These are phyloP conservation scores for Epichloe uncinata DNA, from an alignment of 2,329 filamentous ascomycete genomes.

Conservation along the genomic window DNA sequence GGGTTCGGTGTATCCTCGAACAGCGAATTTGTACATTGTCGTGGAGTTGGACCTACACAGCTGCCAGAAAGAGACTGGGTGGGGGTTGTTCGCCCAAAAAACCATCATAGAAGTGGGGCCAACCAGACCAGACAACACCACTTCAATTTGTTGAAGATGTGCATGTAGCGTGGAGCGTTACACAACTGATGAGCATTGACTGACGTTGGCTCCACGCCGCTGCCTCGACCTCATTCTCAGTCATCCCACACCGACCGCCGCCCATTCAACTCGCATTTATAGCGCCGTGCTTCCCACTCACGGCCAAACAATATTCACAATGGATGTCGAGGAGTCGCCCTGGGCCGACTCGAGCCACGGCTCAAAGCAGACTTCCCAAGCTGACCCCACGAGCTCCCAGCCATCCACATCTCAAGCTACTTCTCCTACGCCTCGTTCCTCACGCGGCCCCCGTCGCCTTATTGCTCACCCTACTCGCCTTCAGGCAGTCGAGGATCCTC, in stretches of 20 bases:
- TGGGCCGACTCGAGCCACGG: slow-evolving; percentile 35
- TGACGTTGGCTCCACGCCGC: slow-evolving; percentile 3
- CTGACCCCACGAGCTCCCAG: slow-evolving; percentile 18
- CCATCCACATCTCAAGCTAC: slow-evolving; percentile 8
- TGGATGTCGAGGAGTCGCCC: slow-evolving; percentile 40
- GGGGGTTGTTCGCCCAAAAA: too few species aligned
- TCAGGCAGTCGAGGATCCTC: slow-evolving; percentile 62
- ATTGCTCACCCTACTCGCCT: slow-evolving; percentile 66
- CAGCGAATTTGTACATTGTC: too few species aligned
- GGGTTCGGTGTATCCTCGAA: too few species aligned
- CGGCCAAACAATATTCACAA: slow-evolving; percentile 13
- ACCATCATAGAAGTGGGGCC: neutral
- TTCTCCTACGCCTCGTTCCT: slow-evolving; percentile 25
- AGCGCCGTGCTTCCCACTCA: neutral
- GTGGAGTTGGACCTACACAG: too few species aligned
- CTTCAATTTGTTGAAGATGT: neutral
- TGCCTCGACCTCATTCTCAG: slow-evolving; percentile 1
- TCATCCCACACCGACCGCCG: neutral
- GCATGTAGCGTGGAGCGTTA: slow-evolving; percentile 1
- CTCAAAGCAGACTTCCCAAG: slow-evolving; percentile 18
- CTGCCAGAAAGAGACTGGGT: too few species aligned
- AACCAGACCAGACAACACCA: neutral
- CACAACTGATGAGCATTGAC: slow-evolving; percentile 2
- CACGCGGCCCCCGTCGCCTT: slow-evolving; percentile 45
- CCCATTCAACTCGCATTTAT: neutral